These are phyloP conservation scores for Auriscalpium microsporum DNA, from an alignment of 768 basidiomycete species.

Conservation along the genomic window DNA sequence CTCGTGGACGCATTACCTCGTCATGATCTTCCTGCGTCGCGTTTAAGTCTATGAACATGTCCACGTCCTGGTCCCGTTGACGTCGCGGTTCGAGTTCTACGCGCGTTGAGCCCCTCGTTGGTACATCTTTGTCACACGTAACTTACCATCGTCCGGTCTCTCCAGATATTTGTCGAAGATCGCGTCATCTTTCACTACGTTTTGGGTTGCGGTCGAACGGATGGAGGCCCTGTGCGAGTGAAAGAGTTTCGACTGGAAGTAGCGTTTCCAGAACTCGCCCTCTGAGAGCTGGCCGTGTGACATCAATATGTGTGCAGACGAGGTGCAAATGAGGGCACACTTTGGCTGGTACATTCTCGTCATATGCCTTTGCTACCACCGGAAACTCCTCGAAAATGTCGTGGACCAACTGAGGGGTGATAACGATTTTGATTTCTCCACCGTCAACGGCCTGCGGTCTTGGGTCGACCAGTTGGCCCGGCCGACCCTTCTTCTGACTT, in stretches of 20 bases:
- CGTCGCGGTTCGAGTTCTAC: conserved; percentile 74
- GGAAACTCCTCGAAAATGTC: conserved; percentile 99
- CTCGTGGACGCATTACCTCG: conserved; percentile 41
- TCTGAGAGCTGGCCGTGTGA: conserved; percentile 59
- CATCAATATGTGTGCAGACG: background rate
- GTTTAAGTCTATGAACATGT: conserved; percentile 75
- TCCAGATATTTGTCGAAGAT: conserved; percentile 97
- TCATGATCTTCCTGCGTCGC: conserved; percentile 89
- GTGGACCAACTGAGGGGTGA: conserved; percentile 85
- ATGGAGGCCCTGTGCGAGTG: conserved; percentile 92
- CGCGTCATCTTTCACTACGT: conserved; percentile 81
- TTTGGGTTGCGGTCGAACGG: conserved; percentile 74
- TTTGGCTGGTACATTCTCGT: conserved; percentile 84
- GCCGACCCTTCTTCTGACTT: conserved; percentile 69
- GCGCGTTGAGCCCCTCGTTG: background rate
- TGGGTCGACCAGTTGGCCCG: conserved; percentile 81
- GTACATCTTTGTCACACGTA: background rate
- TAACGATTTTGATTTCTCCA: conserved; percentile 82
- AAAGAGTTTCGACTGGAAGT: conserved; percentile 94
- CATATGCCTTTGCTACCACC: conserved; percentile 86
- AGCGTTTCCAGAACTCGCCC: conserved; percentile 92
- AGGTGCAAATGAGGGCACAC: conserved; percentile 30
- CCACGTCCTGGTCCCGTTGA: conserved; percentile 54
- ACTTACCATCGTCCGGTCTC: conserved; percentile 85
- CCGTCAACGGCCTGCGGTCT: conserved; percentile 77